A percentile compares a stretch with the other conserved stretches of the same genome.
These are phyloP conservation scores for Saturnispora gosingensis DNA, from an alignment of 805 yeast species.

Conservation along the genomic window DNA sequence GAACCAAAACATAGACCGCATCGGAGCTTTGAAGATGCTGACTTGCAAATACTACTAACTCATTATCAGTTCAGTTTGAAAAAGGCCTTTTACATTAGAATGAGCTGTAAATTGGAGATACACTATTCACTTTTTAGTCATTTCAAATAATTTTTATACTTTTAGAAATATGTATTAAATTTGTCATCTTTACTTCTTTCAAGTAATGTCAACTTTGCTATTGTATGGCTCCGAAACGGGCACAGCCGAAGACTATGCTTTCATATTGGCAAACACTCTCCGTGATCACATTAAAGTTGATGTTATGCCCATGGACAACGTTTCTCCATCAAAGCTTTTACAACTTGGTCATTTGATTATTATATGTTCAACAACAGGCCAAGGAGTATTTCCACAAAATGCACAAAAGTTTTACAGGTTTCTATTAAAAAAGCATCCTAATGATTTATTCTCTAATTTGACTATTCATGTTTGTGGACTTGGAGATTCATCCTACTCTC, in stretches of 20 bases:
- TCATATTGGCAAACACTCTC: conserved; percentile 50
- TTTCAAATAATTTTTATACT: background rate
- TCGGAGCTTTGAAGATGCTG: too few relatives aligned
- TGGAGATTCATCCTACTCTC: conserved; percentile 89
- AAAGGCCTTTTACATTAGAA: background rate
- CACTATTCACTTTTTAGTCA: background rate
- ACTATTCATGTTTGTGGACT: conserved; percentile 72
- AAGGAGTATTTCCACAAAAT: conserved; percentile 84
- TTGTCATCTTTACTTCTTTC: background rate
- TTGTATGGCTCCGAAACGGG: conserved; percentile 93
- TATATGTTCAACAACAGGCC: conserved; percentile 87
- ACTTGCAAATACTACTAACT: too few relatives aligned
- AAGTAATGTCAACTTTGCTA: conserved; percentile 35
- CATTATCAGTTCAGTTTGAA: background rate
- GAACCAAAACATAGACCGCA: too few relatives aligned
- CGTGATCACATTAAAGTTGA: conserved; percentile 46
- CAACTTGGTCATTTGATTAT: conserved; percentile 30
- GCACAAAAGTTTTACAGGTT: conserved; percentile 67
- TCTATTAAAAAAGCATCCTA: conserved; percentile 53
- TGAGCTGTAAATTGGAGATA: background rate
- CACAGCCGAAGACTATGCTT: conserved; percentile 78
- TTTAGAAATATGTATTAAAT: background rate
- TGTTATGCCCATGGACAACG: conserved; percentile 42
- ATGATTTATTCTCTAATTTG: conserved; percentile 50
- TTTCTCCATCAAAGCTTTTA: conserved; percentile 23